These are phyloP conservation scores for Pelargonium nanum DNA, from an alignment of 345 rosid species.

Conservation along the genomic window DNA sequence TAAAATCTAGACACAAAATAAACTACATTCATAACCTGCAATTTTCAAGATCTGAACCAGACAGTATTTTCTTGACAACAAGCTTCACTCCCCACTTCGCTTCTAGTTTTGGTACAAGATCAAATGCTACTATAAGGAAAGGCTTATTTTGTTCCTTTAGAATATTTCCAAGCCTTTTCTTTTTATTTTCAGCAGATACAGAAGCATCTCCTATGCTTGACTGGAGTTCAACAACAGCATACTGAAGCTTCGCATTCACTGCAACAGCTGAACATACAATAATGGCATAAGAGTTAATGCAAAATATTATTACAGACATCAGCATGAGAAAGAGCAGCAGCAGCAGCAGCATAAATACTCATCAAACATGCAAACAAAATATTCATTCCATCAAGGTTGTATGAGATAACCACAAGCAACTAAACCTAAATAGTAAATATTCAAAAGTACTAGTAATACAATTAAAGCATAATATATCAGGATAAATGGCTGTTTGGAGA, in stretches of 20 bases:
- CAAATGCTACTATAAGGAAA: conserved; percentile 62
- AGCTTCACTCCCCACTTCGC: conserved; percentile 77
- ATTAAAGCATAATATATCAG: too few relatives aligned
- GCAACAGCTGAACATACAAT: conserved; percentile 63
- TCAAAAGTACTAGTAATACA: too few relatives aligned
- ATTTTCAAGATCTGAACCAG: conserved; percentile 80
- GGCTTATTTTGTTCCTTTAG: conserved; percentile 46
- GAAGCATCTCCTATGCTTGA: conserved; percentile 34
- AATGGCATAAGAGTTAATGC: neutral
- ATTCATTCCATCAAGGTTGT: neutral
- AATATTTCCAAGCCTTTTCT: conserved; percentile 48
- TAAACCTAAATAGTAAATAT: neutral
- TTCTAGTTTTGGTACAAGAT: conserved; percentile 73
- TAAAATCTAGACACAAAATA: too few relatives aligned
- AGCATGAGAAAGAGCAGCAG: neutral
- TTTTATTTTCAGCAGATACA: conserved; percentile 33
- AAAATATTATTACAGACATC: neutral
- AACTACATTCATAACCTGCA: conserved; percentile 51
- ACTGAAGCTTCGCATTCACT: conserved; percentile 78
- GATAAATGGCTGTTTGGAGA: too few relatives aligned
- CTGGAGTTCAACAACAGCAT: conserved; percentile 68
- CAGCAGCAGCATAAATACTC: too few relatives aligned
- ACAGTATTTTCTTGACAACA: conserved; percentile 45
- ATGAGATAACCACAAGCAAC: too few relatives aligned
- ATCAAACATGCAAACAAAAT: neutral